phyloP scores from a whole-genome alignment of 176 grass and related monocot genomes.

The Oryza brachyantha region DNA sequence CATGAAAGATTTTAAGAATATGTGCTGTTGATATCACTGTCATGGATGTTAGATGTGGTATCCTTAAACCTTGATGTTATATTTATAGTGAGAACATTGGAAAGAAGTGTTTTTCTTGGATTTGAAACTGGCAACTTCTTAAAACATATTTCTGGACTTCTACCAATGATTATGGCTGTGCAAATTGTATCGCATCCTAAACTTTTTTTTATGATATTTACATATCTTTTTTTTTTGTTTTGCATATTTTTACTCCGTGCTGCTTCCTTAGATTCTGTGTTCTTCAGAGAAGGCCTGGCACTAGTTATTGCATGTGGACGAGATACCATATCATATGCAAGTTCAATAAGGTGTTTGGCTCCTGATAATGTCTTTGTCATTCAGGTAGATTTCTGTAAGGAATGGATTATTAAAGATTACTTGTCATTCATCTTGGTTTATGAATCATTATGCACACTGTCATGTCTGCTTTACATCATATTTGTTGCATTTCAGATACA shows the following conservation, averaged over 20 bases:
- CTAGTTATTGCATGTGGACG: conserved; percentile 89
- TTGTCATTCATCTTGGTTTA: conserved; percentile 4
- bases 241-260: too few species aligned
- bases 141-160: not conserved
- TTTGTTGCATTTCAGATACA: conserved; percentile 68
- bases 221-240: too few species aligned
- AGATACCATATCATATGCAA: conserved; percentile 74
- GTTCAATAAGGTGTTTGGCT: conserved; percentile 65
- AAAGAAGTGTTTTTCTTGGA: not conserved
- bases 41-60: not conserved
- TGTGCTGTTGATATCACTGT: not conserved
- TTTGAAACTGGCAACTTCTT: not conserved
- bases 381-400: conserved; percentile 51
- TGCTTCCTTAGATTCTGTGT: too few species aligned
- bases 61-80: not conserved
- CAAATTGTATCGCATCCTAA: not conserved
- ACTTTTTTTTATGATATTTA: not conserved
- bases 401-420: not conserved
- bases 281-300: conserved; percentile 70
- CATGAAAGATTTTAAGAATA: not conserved
- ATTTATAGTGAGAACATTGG: not conserved
- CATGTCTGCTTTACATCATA: not conserved
- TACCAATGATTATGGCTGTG: not conserved
- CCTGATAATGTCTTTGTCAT: conserved; percentile 94
- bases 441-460: conserved; percentile 3